phyloP scores from a whole-genome alignment of 2,329 filamentous ascomycete genomes.

The Zalaria obscura region DNA sequence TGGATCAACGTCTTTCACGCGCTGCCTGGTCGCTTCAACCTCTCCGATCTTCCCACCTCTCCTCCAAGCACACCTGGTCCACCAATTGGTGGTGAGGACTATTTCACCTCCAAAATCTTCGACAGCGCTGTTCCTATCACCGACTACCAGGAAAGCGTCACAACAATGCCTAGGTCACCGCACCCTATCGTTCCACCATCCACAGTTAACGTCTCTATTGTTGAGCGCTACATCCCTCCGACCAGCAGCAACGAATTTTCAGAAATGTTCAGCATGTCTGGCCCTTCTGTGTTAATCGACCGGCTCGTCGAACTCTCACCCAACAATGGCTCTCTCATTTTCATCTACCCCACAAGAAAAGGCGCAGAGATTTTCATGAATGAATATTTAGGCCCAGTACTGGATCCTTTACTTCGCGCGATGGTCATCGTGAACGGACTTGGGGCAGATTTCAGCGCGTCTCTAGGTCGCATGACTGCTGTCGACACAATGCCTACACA shows the following conservation, averaged over 20 bases:
- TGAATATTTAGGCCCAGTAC: conserved; percentile 44
- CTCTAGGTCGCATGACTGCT: conserved; percentile 39
- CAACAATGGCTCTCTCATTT: conserved; percentile 41
- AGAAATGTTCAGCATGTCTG: conserved; percentile 41
- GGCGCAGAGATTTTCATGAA: conserved; percentile 45
- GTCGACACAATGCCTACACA: conserved; percentile 41
- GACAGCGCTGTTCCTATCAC: conserved; percentile 46
- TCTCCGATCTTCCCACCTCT: conserved; percentile 48
- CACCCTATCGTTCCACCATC: conserved; percentile 45
- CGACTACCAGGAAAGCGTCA: conserved; percentile 41
- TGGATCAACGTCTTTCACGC: conserved; percentile 54
- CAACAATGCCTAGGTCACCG: conserved; percentile 35
- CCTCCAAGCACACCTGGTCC: conserved; percentile 44
- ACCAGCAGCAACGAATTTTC: conserved; percentile 42
- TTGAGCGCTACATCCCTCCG: conserved; percentile 53
- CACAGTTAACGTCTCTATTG: conserved; percentile 44
- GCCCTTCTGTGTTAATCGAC: conserved; percentile 45
- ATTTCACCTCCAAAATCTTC: conserved; percentile 48
- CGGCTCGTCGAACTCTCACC: conserved; percentile 45
- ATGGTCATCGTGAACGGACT: conserved; percentile 45
- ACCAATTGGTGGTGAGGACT: conserved; percentile 39
- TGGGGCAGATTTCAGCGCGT: conserved; percentile 40
- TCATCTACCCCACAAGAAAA: conserved; percentile 46
- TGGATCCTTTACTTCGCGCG: conserved; percentile 46
- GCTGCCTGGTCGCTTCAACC: conserved; percentile 46